Conservation (phyloP, 1,284 basidiomycete genomes). For the Tilletia walkeri region DNA sequence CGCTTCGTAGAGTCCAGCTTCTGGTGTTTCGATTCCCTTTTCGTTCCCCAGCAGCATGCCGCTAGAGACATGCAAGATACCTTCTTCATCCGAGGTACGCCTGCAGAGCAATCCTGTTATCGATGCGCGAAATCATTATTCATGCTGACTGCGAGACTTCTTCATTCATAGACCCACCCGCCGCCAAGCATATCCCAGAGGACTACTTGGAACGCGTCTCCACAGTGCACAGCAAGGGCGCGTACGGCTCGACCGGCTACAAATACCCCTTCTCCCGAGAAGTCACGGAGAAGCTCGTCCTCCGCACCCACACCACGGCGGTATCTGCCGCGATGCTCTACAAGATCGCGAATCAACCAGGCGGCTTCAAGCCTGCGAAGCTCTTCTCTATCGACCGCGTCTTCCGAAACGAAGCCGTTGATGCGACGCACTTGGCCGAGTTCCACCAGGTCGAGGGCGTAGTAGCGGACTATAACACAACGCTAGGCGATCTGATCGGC, state of each 20-base stretch:
- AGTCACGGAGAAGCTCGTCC: constrained; percentile 85
- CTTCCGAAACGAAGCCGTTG: constrained; percentile 98
- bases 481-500: constrained; percentile 94
- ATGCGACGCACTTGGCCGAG: constrained; percentile 98
- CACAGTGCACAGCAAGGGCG: constrained; percentile 82
- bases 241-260: constrained; percentile 93
- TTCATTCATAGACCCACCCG: constrained; percentile 69
- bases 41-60: constrained; percentile 98
- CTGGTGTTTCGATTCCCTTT: constrained; percentile 99
- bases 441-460: constrained; percentile 99
- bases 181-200: constrained; percentile 72
- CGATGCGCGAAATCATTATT: too few relatives aligned
- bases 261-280: constrained; percentile 91
- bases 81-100: constrained; percentile 87
- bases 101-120: neutral
- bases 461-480: constrained; percentile 88
- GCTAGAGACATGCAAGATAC: constrained; percentile 98
- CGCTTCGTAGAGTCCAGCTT: constrained; percentile 96
- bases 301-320: constrained; percentile 96
- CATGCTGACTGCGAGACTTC: too few relatives aligned
- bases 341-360: constrained; percentile 65
- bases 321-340: constrained; percentile 93
- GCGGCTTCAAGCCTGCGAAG: constrained; percentile 91
- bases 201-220: constrained; percentile 89
- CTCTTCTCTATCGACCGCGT: constrained; percentile 97